These are phyloP conservation scores for Bacterosira constricta DNA, from an alignment of 108 stramenopile species.

Conservation along the genomic window DNA sequence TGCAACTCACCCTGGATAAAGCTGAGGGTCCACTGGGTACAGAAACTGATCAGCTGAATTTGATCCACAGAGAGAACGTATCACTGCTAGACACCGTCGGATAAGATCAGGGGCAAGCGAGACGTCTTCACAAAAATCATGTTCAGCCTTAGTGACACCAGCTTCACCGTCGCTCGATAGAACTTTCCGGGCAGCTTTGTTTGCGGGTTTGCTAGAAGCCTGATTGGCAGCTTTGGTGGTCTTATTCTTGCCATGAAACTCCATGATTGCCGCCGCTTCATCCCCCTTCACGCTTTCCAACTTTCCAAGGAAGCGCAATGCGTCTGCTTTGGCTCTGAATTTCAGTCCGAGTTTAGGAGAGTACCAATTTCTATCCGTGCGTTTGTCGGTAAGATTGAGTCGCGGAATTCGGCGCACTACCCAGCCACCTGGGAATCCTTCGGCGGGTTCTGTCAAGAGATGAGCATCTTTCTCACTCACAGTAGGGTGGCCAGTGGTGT, in stretches of 20 bases:
- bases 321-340: constrained; percentile 21
- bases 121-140: constrained; percentile 82
- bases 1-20: constrained; percentile 60
- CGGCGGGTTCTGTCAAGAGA: constrained; percentile 11
- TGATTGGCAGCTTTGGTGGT: background rate
- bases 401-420: constrained; percentile 17
- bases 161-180: constrained; percentile 23
- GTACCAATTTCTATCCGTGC: constrained; percentile 23
- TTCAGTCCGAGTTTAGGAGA: constrained; percentile 20
- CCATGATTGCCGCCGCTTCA: constrained; percentile 27
- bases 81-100: constrained; percentile 84
- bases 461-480: constrained; percentile 11
- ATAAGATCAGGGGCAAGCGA: constrained; percentile 80
- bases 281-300: constrained; percentile 11
- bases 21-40: constrained; percentile 85
- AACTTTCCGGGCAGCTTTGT: background rate
- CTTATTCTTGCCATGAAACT: constrained; percentile 31
- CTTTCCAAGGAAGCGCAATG: constrained; percentile 11
- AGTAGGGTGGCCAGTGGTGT: constrained; percentile 19
- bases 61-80: constrained; percentile 67
- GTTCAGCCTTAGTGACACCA: constrained; percentile 50
- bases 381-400: constrained; percentile 15
- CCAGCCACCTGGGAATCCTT: constrained; percentile 36
- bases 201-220: constrained; percentile 3
- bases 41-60: constrained; percentile 77